Conservation (phyloP, 2,329 filamentous ascomycete species). For the Penicillium nordicum region DNA sequence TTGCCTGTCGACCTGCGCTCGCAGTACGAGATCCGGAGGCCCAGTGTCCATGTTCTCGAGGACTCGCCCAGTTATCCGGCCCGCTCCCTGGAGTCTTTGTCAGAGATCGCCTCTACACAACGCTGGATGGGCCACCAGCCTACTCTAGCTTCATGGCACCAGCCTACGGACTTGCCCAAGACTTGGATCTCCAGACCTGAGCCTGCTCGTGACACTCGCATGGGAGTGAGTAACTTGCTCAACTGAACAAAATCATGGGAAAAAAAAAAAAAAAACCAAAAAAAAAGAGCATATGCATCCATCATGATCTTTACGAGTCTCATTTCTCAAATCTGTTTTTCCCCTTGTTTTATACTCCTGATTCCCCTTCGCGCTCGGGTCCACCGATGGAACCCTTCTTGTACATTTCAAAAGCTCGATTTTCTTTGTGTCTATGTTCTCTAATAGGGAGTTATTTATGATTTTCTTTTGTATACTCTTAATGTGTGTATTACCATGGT, state of each 20-base stretch:
- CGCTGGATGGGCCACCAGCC: constrained; percentile 31
- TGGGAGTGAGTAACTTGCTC: constrained; percentile 39
- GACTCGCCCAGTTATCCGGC: constrained; percentile 24
- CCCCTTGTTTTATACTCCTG: constrained; percentile 14
- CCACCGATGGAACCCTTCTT: constrained; percentile 6
- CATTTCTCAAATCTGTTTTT: constrained; percentile 16
- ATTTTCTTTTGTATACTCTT: constrained; percentile 23
- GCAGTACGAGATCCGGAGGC: constrained; percentile 34
- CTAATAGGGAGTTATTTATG: not conserved
- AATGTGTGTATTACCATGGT: constrained; percentile 28
- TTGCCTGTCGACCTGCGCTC: constrained; percentile 46
- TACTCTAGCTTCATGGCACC: constrained; percentile 26
- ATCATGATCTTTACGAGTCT: constrained; percentile 22
- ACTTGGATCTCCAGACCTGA: constrained; percentile 23
- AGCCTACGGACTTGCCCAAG: constrained; percentile 28
- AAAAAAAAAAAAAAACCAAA: not conserved
- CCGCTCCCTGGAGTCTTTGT: constrained; percentile 23
- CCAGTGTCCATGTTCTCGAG: constrained; percentile 28
- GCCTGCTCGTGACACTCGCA: constrained; percentile 36
- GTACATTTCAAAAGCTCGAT: constrained; percentile 23
- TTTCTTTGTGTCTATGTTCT: constrained; percentile 6
- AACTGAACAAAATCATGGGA: constrained; percentile 28
- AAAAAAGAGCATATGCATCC: not conserved
- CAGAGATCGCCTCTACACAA: constrained; percentile 25
- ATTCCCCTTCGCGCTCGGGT: constrained; percentile 15